Base-by-base conservation (phyloP, 371 early-diverging fungal genomes). In the Syncephalastrum monosporum region DNA sequence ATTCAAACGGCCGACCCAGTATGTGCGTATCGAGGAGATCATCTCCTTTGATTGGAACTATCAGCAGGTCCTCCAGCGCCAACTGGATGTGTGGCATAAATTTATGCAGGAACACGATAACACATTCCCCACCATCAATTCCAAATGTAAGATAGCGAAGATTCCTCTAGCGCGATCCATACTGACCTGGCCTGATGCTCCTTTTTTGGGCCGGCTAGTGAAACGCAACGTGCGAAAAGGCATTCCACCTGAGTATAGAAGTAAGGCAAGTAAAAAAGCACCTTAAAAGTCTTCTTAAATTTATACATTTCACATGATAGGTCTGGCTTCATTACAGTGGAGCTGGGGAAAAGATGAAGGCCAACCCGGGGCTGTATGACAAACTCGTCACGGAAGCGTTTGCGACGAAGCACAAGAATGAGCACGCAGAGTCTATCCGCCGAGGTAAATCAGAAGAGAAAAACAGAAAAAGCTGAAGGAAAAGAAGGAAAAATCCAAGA, bases 251-350 rank as follows among this genome's bases (percentile, higher is more conserved):
- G 23, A 52, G 7, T 14, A 43, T n/a, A 24, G 45, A 24, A 19
- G 42, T 15, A 25, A 45, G 6, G 53, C 38, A 33, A 33, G 38
- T 33, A 12, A 12, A 6, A 5, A 33, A 10, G 12, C 38, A 33
- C 8, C 2, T 50, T 50, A 12, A 29, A 4, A 10, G 15, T 7
- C 24, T 15, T 16, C 16, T 16, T 25, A 33, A n/a, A 12, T 19
- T 23, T 5, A 50, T 17, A 12, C 12, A 24, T 23, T 50, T 15
- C 50, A 25, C 24, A n/a, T 23, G 14, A 23, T 13, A 88, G 84
- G 78, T 72, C 47, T 93, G 93, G 93, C 82, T 91, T 60, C 74
- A 84, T 55, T 92, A 90, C 63, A 86, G 86, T 57, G 91, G 91
- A 10, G 90, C 91, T 7, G 77, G 77, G 53, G 70, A 64, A 15